These are phyloP conservation scores for Cystobasidiaceae sp. DNA, from an alignment of 1,284 basidiomycete genomes.

Conservation along the genomic window DNA sequence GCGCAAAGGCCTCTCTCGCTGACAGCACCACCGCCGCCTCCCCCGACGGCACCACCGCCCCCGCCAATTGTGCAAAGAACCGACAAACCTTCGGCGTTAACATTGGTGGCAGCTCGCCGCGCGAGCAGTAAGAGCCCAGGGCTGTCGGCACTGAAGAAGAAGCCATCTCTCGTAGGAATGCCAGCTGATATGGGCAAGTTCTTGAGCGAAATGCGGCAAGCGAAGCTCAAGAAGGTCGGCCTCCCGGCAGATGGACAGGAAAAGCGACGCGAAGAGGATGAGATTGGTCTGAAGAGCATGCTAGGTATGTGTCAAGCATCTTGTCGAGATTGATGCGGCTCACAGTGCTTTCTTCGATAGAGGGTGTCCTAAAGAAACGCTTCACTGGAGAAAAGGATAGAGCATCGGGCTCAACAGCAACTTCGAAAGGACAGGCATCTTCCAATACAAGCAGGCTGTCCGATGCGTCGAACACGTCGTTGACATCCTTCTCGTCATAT, in stretches of 20 bases:
- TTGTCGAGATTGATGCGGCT: not conserved
- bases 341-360: not conserved
- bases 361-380: slow-evolving; percentile 9
- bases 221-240: slow-evolving; percentile 23
- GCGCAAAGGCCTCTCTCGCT: not conserved
- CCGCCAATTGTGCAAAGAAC: not conserved
- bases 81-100: not conserved
- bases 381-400: slow-evolving; percentile 17
- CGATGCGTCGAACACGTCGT: not conserved
- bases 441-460: slow-evolving; percentile 2
- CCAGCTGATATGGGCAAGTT: slow-evolving; percentile 29
- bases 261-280: slow-evolving; percentile 18
- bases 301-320: slow-evolving; percentile 11
- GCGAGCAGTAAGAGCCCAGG: not conserved
- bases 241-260: slow-evolving; percentile 15
- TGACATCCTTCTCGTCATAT: slow-evolving; percentile 27
- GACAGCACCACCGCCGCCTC: slow-evolving; percentile 7
- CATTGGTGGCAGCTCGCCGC: slow-evolving; percentile 8
- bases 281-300: slow-evolving; percentile 20
- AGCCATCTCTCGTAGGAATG: slow-evolving; percentile 1
- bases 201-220: slow-evolving; percentile 19
- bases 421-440: not conserved
- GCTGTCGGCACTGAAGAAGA: not conserved
- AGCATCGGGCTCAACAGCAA: slow-evolving; percentile 1
- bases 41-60: not conserved